A percentile compares a stretch with the other conserved stretches of the same genome.
These are phyloP conservation scores for Kodamaea nitidulidarum DNA, from an alignment of 805 yeast genomes.

Conservation along the genomic window DNA sequence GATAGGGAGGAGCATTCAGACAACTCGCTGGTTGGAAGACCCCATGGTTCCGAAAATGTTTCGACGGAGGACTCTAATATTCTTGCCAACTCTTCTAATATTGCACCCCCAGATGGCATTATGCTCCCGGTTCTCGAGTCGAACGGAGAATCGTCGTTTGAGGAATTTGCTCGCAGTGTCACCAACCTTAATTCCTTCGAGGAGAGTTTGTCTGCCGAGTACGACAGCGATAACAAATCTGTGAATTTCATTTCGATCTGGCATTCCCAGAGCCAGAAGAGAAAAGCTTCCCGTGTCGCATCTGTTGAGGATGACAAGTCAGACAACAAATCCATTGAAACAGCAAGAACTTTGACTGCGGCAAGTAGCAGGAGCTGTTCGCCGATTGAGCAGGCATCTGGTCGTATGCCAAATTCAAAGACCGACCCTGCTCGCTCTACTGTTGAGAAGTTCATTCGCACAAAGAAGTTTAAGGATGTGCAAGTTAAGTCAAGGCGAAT, in stretches of 20 bases:
- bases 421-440: no score
- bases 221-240: constrained; percentile 29
- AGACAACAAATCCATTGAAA: not conserved
- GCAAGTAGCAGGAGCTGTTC: no score
- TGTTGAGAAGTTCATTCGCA: constrained; percentile 16
- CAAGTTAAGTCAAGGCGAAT: constrained; percentile 40
- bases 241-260: constrained; percentile 36
- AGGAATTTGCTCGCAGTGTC: constrained; percentile 22
- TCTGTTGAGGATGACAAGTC: not conserved
- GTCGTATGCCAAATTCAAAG: no score
- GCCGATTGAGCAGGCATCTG: no score
- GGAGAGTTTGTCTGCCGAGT: constrained; percentile 40
- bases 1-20: no score
- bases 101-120: constrained; percentile 32
- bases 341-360: constrained; percentile 1
- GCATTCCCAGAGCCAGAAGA: constrained; percentile 29
- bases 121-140: constrained; percentile 41
- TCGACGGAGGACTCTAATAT: constrained; percentile 12
- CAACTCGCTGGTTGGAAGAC: not conserved
- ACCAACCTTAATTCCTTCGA: constrained; percentile 32
- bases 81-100: constrained; percentile 43
- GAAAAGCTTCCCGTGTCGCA: not conserved
- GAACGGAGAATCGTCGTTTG: constrained; percentile 33
- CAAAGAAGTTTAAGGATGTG: constrained; percentile 36
- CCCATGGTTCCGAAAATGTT: not conserved